These are phyloP conservation scores for Globisporangium nodosum DNA, from an alignment of 352 stramenopile species.

Conservation along the genomic window DNA sequence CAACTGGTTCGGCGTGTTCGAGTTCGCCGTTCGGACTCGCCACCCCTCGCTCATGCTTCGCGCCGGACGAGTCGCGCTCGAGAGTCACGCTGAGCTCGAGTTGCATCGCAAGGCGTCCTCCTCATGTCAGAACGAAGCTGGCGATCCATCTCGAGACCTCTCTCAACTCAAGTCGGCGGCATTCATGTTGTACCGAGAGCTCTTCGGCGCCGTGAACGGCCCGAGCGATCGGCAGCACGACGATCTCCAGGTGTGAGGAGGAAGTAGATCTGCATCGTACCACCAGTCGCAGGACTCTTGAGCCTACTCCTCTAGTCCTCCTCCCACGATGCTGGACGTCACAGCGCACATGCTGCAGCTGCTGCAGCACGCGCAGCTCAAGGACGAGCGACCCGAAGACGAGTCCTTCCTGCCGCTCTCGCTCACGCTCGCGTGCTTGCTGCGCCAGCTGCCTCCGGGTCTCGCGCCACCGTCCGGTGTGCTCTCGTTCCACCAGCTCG, in stretches of 20 bases:
- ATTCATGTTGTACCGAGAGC: constrained; percentile 3
- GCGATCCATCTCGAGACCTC: not conserved
- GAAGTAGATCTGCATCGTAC: not conserved
- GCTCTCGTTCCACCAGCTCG: constrained; percentile 38
- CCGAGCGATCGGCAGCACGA: too few relatives aligned
- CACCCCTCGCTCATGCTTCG: constrained; percentile 12
- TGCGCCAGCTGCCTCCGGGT: constrained; percentile 35
- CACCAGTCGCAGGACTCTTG: not conserved
- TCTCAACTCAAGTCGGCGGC: constrained; percentile 6
- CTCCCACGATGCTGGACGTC: constrained; percentile 30
- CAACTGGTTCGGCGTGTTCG: constrained; percentile 6
- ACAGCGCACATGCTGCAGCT: constrained; percentile 41
- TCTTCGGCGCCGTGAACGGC: constrained; percentile 1
- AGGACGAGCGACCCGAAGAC: constrained; percentile 31
- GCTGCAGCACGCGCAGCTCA: constrained; percentile 41
- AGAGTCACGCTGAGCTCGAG: not conserved
- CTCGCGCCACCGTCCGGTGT: constrained; percentile 27
- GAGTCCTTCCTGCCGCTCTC: constrained; percentile 47
- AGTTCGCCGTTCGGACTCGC: constrained; percentile 1
- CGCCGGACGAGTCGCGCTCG: constrained; percentile 5
- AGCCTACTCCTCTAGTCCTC: not conserved
- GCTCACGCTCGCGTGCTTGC: constrained; percentile 37
- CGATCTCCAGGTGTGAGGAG: too few relatives aligned
- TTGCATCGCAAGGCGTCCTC: not conserved
- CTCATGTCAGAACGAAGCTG: not conserved